Conservation (phyloP, 2,329 filamentous ascomycete species). For the Cladosporium sp. region DNA sequence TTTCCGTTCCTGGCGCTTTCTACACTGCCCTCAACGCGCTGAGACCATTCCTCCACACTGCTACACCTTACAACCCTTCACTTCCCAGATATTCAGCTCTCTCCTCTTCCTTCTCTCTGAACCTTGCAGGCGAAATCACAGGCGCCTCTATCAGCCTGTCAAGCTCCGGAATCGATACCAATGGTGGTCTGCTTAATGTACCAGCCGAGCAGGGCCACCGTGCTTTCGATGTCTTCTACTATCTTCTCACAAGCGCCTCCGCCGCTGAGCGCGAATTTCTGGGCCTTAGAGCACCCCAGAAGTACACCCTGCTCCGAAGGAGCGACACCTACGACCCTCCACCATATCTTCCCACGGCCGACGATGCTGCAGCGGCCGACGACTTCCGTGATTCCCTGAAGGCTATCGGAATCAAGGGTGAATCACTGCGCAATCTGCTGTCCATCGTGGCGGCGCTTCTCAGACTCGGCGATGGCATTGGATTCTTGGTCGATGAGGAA, state of each 20-base stretch:
- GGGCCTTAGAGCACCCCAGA: conserved; percentile 68
- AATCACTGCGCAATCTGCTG: conserved; percentile 74
- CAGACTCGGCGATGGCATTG: conserved; percentile 86
- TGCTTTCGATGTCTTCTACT: conserved; percentile 97
- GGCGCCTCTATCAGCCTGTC: conserved; percentile 73
- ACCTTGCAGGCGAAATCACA: conserved; percentile 72
- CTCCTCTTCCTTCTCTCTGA: conserved; percentile 75
- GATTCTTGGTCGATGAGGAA: conserved; percentile 79
- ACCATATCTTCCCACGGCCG: conserved; percentile 82
- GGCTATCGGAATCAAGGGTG: conserved; percentile 88
- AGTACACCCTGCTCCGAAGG: conserved; percentile 72
- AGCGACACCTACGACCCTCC: conserved; percentile 84
- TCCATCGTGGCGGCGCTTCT: conserved; percentile 80
- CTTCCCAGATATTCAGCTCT: conserved; percentile 74
- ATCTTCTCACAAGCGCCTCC: conserved; percentile 85
- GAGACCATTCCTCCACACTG: conserved; percentile 78
- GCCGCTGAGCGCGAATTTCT: conserved; percentile 85
- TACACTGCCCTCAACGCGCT: conserved; percentile 77
- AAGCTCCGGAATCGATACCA: conserved; percentile 80
- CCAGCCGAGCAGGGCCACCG: conserved; percentile 76
- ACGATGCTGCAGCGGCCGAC: conserved; percentile 87
- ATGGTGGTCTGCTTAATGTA: conserved; percentile 72
- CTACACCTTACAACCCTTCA: conserved; percentile 86
- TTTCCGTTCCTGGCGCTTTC: conserved; percentile 69
- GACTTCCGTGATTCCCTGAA: conserved; percentile 86